Base-by-base conservation (phyloP, 2,329 filamentous ascomycete species). In the Malbranchea zuffiana region DNA sequence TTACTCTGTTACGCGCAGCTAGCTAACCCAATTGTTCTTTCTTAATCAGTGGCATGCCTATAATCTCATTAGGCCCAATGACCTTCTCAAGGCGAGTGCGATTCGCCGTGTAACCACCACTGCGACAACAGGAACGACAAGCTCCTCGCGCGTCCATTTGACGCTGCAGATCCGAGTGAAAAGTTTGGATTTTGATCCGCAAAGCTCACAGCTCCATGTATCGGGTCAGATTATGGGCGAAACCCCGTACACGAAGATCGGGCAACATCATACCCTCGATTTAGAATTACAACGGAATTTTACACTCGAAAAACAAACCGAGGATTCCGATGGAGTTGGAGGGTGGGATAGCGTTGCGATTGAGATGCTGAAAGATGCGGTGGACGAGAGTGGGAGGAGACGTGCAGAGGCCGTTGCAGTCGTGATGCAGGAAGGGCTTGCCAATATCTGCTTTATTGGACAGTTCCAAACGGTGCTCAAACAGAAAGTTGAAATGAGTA, bases 281-380 rank as follows among this genome's bases (percentile, higher is more conserved):
- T 71, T 98, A 30, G 88, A 95, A 56, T 68, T 94, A 40, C 78
- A 90, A 51, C 74, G 87, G 27, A 79, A 86, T 34, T 96, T 96
- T 50, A 88, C 82, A 5, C 59, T 98, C 5, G 81, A 86, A 63
- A 96, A 96, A 62, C 72, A 74, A 25, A 65, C 75, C 6, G 79
- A 63, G 18, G 42, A 57, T 3, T 51, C 56, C 32, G 56, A 56
- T 16, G 56, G 58, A 38, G 58, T 60, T 25, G 49, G 50, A 19
- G 74, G 86, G 27, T 98, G 90, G 90, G 90, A 98, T 59, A 87
- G 81, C 47, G 78, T 98, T 7, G 83, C 87, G 3, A 66, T 80
- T 32, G 78, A 82, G 41, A 80, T 82, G 30, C 71, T 98, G 7
- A 69, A 74, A 39, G 84, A 94, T 56, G 80, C 86, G 1, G 71